A percentile compares a stretch with the other conserved stretches of the same genome.
Conservation (phyloP, 768 basidiomycete species). For the Megacollybia marginata region DNA sequence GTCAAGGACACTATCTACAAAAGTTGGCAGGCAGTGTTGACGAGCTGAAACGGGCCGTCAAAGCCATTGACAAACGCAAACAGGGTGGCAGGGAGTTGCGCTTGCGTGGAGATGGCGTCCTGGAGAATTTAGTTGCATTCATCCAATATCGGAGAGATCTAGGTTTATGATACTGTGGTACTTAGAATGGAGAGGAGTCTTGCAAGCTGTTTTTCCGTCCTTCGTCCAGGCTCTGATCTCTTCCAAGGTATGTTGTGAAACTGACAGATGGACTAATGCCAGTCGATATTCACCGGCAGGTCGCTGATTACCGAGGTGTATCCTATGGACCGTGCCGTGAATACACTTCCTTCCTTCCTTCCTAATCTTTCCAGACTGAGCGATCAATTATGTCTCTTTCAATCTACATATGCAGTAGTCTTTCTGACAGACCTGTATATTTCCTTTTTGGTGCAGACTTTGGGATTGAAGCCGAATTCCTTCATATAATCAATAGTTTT, state of each 20-base stretch:
- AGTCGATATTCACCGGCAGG: too few relatives aligned
- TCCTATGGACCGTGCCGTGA: too few relatives aligned
- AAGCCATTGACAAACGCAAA: conserved; percentile 58
- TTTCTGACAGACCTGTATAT: conserved; percentile 58
- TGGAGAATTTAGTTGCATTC: conserved; percentile 71
- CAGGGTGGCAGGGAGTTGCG: conserved; percentile 60
- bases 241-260: too few relatives aligned
- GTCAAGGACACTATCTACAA: conserved; percentile 48
- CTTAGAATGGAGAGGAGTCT: neutral
- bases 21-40: conserved; percentile 53
- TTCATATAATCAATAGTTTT: conserved; percentile 6
- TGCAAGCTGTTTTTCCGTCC: too few relatives aligned
- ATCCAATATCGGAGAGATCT: conserved; percentile 63
- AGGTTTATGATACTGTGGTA: conserved; percentile 21
- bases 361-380: conserved; percentile 18
- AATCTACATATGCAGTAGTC: too few relatives aligned
- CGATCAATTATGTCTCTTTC: neutral
- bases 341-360: conserved; percentile 26
- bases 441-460: conserved; percentile 44
- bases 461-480: conserved; percentile 48
- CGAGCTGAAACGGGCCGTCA: conserved; percentile 53
- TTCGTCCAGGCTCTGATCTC: too few relatives aligned
- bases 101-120: conserved; percentile 65
- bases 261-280: too few relatives aligned
- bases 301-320: conserved; percentile 8